Base-by-base conservation (phyloP, 1,284 basidiomycete genomes). In the Schizophyllum amplum region DNA sequence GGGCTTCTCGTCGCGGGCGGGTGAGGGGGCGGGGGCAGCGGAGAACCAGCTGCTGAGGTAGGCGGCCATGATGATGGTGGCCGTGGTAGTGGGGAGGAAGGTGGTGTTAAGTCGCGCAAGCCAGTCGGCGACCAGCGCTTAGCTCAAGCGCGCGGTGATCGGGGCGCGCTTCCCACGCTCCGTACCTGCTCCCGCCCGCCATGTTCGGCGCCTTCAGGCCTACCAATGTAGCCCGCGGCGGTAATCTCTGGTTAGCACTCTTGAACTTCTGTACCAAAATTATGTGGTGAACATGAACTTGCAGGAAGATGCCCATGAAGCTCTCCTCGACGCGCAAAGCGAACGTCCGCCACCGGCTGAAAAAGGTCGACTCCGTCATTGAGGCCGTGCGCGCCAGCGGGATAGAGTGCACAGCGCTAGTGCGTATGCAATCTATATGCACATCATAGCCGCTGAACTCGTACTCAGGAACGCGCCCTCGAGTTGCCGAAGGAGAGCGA, bases 301-400 rank as follows among this genome's bases (percentile, higher is more conserved):
- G 20, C 68, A 97, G 94, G 95, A 98, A 98, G 76, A 85, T 81
- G 25, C 96, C 95, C 52, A 98, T 92, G 92, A 88, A 92, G 65
- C 73, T 99, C 62, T 97, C 94, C 13, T 70, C 82, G 9, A 92
- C 94, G 1, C 86, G 96, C 62, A 98, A 98, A 74, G 88, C 90
- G 22, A 95, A 97, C 65, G 92, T 87, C 56, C 84, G 96, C 24
- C 76, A 87, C 60, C 82, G 97, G 55, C 81, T 99, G 62, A 94
- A 92, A 76, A 87, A 84, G 66, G 96, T 99, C 52, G 96, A 99
- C 75, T 75, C 84, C 4, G 95, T 99, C 54, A 96, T 99, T 63
- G 87, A 92, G 58, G 84, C 94, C 1, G 86, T 99, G 4, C 78
- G 83, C 58, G 76, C 83, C 22, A 92, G 88, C 62, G 93, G 94